Evolutionary conservation across 1,284 basidiomycete genomes (phyloP).

Genomic region (Microbotryum silenes-acaulis): DNA sequence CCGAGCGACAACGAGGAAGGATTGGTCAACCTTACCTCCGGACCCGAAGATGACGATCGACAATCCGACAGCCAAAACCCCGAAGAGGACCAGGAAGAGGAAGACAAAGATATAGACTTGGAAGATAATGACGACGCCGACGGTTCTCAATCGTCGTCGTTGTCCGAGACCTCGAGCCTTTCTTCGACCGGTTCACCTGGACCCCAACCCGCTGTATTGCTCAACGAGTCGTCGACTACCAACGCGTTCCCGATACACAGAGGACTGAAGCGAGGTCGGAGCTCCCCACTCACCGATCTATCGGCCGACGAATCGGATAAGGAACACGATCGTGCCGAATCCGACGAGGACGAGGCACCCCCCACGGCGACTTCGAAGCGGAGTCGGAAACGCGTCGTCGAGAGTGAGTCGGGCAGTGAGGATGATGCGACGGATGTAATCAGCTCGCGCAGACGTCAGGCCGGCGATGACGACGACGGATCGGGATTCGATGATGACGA

Average conservation of each 20-base stretch:
- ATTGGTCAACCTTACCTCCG: too few relatives aligned
- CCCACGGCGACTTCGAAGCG: background rate
- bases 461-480: too few relatives aligned
- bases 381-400: background rate
- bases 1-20: too few relatives aligned
- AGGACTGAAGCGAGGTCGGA: background rate
- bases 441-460: too few relatives aligned
- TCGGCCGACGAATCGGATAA: background rate
- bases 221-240: background rate
- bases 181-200: background rate
- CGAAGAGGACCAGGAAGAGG: background rate
- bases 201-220: background rate
- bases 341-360: background rate
- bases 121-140: background rate
- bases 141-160: constrained; percentile 1
- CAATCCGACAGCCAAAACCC: too few relatives aligned
- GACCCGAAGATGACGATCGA: too few relatives aligned
- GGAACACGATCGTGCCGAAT: background rate
- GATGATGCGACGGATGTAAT: too few relatives aligned
- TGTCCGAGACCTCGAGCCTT: constrained; percentile 1
- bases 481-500: too few relatives aligned
- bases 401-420: too few relatives aligned
- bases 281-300: background rate
- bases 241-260: background rate
- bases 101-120: background rate